Evolutionary conservation across 768 basidiomycete genomes (phyloP).

Genomic region (Strobilomyces echinocephalus): DNA sequence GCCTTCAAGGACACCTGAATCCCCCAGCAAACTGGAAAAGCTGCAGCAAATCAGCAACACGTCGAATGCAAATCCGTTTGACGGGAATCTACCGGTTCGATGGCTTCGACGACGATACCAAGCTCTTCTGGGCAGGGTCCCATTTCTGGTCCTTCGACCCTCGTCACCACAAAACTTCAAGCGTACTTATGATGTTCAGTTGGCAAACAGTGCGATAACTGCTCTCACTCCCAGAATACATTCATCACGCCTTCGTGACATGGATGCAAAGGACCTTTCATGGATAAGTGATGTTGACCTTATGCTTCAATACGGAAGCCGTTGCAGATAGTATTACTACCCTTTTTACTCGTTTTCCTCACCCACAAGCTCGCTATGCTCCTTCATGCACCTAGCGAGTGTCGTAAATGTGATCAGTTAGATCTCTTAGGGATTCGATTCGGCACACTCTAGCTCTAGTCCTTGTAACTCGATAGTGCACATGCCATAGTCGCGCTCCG

Average conservation of each 20-base stretch:
- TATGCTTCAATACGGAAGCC: not conserved
- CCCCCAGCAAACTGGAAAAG: slow-evolving; percentile 29
- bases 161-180: not conserved
- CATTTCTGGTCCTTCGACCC: slow-evolving; percentile 42
- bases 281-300: slow-evolving; percentile 30
- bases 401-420: slow-evolving; percentile 12
- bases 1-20: slow-evolving; percentile 21
- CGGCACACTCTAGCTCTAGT: slow-evolving; percentile 55
- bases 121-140: slow-evolving; percentile 54
- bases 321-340: slow-evolving; percentile 2
- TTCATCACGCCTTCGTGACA: slow-evolving; percentile 17
- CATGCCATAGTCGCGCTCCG: slow-evolving; percentile 75
- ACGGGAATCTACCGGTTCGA: slow-evolving; percentile 17
- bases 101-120: slow-evolving; percentile 52
- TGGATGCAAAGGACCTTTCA: slow-evolving; percentile 29
- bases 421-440: slow-evolving; percentile 27
- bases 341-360: not conserved
- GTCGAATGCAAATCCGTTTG: slow-evolving; percentile 10
- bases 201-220: slow-evolving; percentile 30
- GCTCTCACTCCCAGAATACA: slow-evolving; percentile 14
- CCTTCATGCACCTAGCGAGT: not conserved
- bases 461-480: slow-evolving; percentile 90
- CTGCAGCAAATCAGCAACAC: not conserved
- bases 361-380: not conserved
- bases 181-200: slow-evolving; percentile 29